Conservation (phyloP, 192 early-diverging fungal genomes). For the Coemansia sp. region DNA sequence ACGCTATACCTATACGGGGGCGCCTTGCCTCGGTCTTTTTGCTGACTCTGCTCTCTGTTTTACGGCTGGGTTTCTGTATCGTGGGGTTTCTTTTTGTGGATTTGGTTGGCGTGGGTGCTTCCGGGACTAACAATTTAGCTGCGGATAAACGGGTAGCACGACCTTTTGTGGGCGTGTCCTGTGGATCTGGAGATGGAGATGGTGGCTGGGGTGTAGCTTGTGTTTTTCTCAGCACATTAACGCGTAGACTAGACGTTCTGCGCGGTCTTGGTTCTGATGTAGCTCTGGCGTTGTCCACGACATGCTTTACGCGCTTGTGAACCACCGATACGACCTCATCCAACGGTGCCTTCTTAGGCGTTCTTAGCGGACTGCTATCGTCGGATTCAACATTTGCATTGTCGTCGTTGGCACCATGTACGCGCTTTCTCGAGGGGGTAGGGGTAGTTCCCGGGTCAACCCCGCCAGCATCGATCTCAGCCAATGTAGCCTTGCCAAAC, state of each 20-base stretch:
- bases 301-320: constrained; percentile 10
- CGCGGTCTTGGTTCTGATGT: constrained; percentile 10
- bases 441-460: constrained; percentile 17
- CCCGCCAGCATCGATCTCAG: constrained; percentile 18
- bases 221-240: neutral
- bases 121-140: neutral
- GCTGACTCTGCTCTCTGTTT: neutral
- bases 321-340: constrained; percentile 17
- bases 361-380: constrained; percentile 6
- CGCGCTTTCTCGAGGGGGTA: constrained; percentile 30
- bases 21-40: constrained; percentile 14
- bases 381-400: neutral
- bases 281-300: neutral
- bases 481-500: constrained; percentile 24
- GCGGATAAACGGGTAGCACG: too few species aligned
- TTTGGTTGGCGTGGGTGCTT: neutral
- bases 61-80: neutral
- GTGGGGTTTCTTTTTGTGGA: neutral
- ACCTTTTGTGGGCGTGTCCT: neutral
- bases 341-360: neutral
- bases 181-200: neutral
- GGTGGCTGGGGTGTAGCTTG: neutral
- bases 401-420: constrained; percentile 1
- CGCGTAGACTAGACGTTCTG: constrained; percentile 3
- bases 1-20: constrained; percentile 42